Evolutionary conservation across 1,284 basidiomycete genomes (phyloP).

Genomic region (Cystobasidium slooffiae): DNA sequence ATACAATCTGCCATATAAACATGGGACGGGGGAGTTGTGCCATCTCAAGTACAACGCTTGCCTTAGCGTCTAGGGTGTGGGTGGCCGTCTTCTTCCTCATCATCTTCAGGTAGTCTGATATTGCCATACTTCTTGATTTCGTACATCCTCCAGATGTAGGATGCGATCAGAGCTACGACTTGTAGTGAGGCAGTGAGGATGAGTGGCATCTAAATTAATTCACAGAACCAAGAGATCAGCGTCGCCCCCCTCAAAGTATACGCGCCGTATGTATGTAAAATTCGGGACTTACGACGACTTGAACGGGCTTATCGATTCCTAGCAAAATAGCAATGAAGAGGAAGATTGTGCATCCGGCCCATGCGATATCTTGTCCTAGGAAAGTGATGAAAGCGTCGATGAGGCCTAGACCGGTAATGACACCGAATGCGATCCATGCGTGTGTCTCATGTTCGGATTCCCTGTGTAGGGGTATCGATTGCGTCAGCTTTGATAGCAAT

Average conservation of each 20-base stretch:
- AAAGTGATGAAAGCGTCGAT: constrained; percentile 47
- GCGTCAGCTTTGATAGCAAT: too few relatives aligned
- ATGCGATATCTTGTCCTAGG: constrained; percentile 42
- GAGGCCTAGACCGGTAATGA: constrained; percentile 46
- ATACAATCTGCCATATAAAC: too few relatives aligned
- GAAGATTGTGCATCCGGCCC: constrained; percentile 45
- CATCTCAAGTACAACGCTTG: background rate
- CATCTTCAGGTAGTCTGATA: constrained; percentile 43
- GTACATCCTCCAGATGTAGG: constrained; percentile 41
- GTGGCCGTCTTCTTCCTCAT: constrained; percentile 34
- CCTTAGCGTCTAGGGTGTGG: constrained; percentile 4
- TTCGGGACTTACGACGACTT: constrained; percentile 35
- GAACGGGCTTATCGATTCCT: constrained; percentile 44
- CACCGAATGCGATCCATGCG: constrained; percentile 49
- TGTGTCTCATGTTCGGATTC: constrained; percentile 46
- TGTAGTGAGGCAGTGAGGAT: constrained; percentile 43
- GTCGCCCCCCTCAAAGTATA: background rate
- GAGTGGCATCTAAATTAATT: constrained; percentile 20
- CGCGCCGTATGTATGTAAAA: background rate
- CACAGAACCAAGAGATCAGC: background rate
- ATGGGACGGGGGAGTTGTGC: too few relatives aligned
- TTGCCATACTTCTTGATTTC: constrained; percentile 38
- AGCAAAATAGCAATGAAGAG: constrained; percentile 44
- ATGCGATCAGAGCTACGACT: constrained; percentile 43
- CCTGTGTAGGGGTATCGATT: constrained; percentile 12